phyloP scores from a whole-genome alignment of 306 rosid genomes.

The Benincasa hispida region DNA sequence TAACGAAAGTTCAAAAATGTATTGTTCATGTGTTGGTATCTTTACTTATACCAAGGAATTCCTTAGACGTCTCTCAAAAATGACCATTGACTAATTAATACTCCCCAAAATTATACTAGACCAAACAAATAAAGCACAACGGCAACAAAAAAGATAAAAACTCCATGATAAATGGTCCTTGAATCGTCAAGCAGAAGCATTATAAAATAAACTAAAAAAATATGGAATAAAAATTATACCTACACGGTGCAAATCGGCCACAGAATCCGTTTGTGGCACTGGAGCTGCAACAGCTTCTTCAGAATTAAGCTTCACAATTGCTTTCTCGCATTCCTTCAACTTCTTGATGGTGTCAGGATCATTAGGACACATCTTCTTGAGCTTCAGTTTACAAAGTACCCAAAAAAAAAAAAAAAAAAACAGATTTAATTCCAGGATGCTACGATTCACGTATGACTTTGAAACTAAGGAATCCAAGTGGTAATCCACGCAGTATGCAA shows the following conservation, averaged over 20 bases:
- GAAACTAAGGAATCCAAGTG: background rate
- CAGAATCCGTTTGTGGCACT: conserved; percentile 41
- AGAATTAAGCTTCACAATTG: conserved; percentile 84
- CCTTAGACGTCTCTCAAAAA: background rate
- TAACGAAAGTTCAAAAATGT: background rate
- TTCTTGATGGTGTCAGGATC: conserved; percentile 85
- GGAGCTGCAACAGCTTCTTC: conserved; percentile 88
- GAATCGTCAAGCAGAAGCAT: background rate
- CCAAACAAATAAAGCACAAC: background rate
- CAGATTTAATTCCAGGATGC: background rate
- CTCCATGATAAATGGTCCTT: background rate
- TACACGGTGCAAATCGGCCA: conserved; percentile 53
- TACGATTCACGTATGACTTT: background rate
- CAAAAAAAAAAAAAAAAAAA: background rate
- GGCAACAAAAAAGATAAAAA: background rate
- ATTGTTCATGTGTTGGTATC: background rate
- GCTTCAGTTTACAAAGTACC: conserved; percentile 35
- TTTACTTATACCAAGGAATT: background rate
- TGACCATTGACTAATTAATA: background rate
- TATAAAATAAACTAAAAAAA: background rate
- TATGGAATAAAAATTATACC: conserved; percentile 39
- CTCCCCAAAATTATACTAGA: background rate
- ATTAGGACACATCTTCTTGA: conserved; percentile 75
- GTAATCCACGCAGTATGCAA: background rate
- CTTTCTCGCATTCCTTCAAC: conserved; percentile 96